These are phyloP conservation scores for Yamadazyma sp. DNA, from an alignment of 1,139 yeast genomes.

Conservation along the genomic window DNA sequence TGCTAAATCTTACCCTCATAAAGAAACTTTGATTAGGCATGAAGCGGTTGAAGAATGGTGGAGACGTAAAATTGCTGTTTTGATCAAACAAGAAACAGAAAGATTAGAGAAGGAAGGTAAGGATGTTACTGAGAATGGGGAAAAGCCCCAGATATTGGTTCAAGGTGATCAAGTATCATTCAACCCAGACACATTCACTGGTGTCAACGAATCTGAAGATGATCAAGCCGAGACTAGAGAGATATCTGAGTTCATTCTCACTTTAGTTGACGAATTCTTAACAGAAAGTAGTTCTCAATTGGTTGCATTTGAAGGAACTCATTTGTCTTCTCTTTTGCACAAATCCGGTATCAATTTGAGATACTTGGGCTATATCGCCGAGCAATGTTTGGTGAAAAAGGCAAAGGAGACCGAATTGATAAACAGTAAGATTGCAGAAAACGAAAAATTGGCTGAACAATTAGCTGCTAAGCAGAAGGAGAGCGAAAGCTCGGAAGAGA, in stretches of 20 bases:
- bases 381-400: conserved; percentile 25
- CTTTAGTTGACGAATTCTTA: conserved; percentile 65
- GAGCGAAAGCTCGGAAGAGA: conserved; percentile 27
- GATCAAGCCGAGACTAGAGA: conserved; percentile 66
- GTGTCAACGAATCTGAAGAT: conserved; percentile 40
- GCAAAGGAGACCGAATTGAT: conserved; percentile 23
- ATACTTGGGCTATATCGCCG: conserved; percentile 70
- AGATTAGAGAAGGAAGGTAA: conserved; percentile 38
- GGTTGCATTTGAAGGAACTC: conserved; percentile 79
- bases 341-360: conserved; percentile 84
- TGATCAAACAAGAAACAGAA: conserved; percentile 51
- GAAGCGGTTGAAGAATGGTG: conserved; percentile 95
- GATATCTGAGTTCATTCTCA: conserved; percentile 62
- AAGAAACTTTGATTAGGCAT: conserved; percentile 73
- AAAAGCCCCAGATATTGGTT: conserved; percentile 52
- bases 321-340: conserved; percentile 70
- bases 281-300: conserved; percentile 53
- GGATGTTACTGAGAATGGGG: conserved; percentile 27
- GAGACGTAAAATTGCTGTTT: conserved; percentile 62
- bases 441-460: conserved; percentile 25
- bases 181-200: conserved; percentile 78
- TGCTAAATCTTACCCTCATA: conserved; percentile 72
- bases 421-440: conserved; percentile 21
- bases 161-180: conserved; percentile 59
- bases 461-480: conserved; percentile 23